These are phyloP conservation scores for Podila horticola DNA, from an alignment of 192 early-diverging fungal species.

Conservation along the genomic window DNA sequence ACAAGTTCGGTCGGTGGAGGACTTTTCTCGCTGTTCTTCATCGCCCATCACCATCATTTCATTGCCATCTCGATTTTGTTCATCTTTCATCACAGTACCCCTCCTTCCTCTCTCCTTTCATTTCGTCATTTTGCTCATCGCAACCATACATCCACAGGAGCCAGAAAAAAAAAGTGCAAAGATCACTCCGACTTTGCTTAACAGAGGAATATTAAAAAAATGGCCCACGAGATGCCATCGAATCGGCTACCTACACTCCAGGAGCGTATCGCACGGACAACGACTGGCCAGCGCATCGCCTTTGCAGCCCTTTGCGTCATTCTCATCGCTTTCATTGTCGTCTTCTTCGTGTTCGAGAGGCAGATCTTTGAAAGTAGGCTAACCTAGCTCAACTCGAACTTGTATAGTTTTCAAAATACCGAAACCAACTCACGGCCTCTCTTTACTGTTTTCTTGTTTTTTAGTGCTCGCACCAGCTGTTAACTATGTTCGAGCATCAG, in stretches of 20 bases:
- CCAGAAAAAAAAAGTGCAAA: no score
- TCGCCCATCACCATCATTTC: not conserved
- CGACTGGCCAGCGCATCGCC: not conserved
- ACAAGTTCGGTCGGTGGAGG: not conserved
- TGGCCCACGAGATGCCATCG: not conserved
- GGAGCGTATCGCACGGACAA: constrained; percentile 14
- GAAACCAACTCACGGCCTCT: not conserved
- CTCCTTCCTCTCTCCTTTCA: not conserved
- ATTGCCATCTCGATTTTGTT: not conserved
- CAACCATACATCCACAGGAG: not conserved
- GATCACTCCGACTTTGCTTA: no score
- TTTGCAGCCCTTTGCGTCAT: not conserved
- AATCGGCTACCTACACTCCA: constrained; percentile 14
- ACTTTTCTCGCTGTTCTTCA: not conserved
- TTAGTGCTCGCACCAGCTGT: constrained; percentile 39
- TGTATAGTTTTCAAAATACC: not conserved
- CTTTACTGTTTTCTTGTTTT: not conserved
- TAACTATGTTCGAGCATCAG: constrained; percentile 19
- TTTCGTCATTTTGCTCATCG: not conserved
- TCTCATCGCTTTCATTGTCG: constrained; percentile 19
- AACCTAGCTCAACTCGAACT: not conserved
- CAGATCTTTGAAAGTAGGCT: constrained; percentile 38
- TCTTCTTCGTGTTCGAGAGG: constrained; percentile 28
- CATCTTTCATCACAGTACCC: not conserved
- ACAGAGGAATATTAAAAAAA: not conserved